Conservation (phyloP, 305 asterid species). For the Solanum hybrid region DNA sequence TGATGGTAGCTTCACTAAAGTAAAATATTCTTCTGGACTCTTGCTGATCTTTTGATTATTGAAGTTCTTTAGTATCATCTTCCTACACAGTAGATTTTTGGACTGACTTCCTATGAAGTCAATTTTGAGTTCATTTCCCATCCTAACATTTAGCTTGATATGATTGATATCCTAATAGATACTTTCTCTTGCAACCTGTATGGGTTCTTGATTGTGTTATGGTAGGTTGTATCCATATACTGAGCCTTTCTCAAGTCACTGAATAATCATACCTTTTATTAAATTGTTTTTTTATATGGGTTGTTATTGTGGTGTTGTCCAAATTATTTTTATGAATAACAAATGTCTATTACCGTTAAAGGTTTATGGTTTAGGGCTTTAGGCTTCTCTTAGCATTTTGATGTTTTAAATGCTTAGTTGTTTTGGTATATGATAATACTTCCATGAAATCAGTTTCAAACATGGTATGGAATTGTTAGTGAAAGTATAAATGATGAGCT, state of each 20-base stretch:
- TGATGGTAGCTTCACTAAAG: conserved; percentile 71
- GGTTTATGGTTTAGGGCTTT: neutral
- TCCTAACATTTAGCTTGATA: neutral
- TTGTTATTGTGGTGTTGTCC: neutral
- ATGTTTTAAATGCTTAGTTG: neutral
- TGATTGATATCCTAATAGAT: neutral
- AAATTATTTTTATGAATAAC: neutral
- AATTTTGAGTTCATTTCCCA: neutral
- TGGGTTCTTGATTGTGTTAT: neutral
- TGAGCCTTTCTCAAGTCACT: neutral
- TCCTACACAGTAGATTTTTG: neutral
- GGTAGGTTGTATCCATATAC: neutral
- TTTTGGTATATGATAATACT: neutral
- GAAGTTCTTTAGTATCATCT: neutral
- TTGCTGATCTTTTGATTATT: neutral
- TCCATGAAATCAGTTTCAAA: neutral
- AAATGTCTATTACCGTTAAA: neutral
- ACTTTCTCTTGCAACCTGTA: neutral
- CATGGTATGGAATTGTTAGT: neutral
- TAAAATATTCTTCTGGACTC: conserved; percentile 6
- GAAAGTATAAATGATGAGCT: neutral
- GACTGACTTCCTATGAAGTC: neutral
- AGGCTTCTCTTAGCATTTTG: neutral
- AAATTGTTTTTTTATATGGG: neutral
- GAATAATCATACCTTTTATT: neutral